phyloP scores from a whole-genome alignment of 2,329 filamentous ascomycete species.

The Ilyonectria mors-panacis region DNA sequence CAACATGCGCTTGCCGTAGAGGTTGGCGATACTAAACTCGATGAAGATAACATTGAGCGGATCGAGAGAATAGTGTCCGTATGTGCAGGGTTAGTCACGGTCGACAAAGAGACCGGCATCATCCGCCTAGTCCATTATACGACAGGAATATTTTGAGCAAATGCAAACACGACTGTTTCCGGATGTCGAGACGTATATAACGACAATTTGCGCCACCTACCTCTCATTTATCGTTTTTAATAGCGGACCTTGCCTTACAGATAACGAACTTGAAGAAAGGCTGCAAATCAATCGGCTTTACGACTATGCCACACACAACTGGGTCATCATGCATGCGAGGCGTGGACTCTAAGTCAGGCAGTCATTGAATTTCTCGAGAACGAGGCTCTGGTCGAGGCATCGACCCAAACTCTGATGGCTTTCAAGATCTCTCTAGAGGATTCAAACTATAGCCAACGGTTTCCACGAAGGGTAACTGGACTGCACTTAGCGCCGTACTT shows the following conservation, averaged over 20 bases:
- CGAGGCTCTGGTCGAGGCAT: constrained; percentile 32
- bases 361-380: constrained; percentile 38
- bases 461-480: constrained; percentile 35
- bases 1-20: background rate
- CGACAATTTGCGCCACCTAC: constrained; percentile 53
- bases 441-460: constrained; percentile 13
- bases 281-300: constrained; percentile 47
- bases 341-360: constrained; percentile 7
- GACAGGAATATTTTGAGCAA: constrained; percentile 59
- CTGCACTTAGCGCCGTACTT: constrained; percentile 46
- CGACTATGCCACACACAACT: constrained; percentile 52
- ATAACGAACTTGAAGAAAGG: constrained; percentile 41
- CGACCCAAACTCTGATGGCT: constrained; percentile 39
- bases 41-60: background rate
- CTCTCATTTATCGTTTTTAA: constrained; percentile 22
- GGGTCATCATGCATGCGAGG: constrained; percentile 51
- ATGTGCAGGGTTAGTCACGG: background rate
- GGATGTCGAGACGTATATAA: constrained; percentile 47
- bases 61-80: background rate
- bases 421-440: background rate
- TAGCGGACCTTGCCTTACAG: constrained; percentile 1
- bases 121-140: constrained; percentile 62
- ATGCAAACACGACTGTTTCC: constrained; percentile 50
- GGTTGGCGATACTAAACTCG: background rate
- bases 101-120: constrained; percentile 43